Evolutionary conservation across 129 eudicot species (phyloP).

Genomic region (Mikania micrantha): DNA sequence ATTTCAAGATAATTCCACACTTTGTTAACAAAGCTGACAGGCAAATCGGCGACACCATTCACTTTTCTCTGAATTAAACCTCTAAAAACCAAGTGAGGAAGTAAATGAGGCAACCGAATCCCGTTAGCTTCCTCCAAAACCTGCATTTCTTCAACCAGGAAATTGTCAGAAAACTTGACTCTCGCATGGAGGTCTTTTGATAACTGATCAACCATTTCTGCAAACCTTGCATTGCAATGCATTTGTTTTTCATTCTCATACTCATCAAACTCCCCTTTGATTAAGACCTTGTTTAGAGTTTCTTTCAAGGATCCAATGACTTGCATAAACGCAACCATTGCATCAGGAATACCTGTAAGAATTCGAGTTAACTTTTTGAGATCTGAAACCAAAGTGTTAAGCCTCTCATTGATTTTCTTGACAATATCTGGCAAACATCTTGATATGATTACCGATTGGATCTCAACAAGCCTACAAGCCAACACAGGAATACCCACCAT

Average conservation of each 20-base stretch:
- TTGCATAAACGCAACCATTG: conserved; percentile 30
- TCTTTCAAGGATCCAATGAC: conserved; percentile 30
- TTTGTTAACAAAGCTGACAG: conserved; percentile 6
- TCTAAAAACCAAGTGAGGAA: conserved; percentile 21
- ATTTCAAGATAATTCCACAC: conserved; percentile 27
- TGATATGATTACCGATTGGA: conserved; percentile 20
- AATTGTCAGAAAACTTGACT: not conserved
- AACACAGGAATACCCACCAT: conserved; percentile 27
- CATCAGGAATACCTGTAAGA: conserved; percentile 25
- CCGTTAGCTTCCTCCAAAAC: conserved; percentile 31
- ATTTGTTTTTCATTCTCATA: conserved; percentile 13
- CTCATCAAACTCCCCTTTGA: conserved; percentile 12
- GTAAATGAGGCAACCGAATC: conserved; percentile 21
- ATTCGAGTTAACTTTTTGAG: conserved; percentile 28
- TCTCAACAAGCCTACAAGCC: conserved; percentile 15
- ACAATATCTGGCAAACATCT: conserved; percentile 27
- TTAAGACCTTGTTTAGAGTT: conserved; percentile 26
- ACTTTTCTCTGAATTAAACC: conserved; percentile 15
- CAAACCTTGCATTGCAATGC: conserved; percentile 25
- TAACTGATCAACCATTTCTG: conserved; percentile 16
- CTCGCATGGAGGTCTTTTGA: not conserved
- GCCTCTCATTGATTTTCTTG: conserved; percentile 25
- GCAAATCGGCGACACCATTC: not conserved
- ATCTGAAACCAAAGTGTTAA: conserved; percentile 22
- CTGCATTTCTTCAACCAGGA: conserved; percentile 32